A percentile compares a stretch with the other conserved stretches of the same genome.
These are phyloP conservation scores for thale cress (Arabidopsis thaliana) DNA, from an alignment of 345 rosid species.

Conservation along the genomic window DNA sequence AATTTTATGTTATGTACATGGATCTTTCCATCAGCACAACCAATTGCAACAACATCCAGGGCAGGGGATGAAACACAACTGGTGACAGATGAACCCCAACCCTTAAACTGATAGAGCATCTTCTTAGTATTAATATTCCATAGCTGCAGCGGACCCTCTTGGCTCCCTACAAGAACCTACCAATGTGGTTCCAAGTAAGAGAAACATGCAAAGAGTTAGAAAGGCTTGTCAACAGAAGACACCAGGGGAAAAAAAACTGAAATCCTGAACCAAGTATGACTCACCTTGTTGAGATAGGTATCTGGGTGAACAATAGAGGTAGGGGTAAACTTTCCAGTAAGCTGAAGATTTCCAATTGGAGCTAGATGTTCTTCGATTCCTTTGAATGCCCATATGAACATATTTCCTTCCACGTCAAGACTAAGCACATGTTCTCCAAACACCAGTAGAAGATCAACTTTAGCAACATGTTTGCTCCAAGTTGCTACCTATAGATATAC, in stretches of 20 bases:
- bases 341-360: conserved; percentile 68
- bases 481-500: conserved; percentile 64
- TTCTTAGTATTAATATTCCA: conserved; percentile 95
- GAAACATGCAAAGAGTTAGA: neutral
- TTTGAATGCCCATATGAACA: conserved; percentile 84
- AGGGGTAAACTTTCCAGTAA: conserved; percentile 67
- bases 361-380: conserved; percentile 62
- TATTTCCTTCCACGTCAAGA: conserved; percentile 73
- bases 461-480: conserved; percentile 83
- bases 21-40: conserved; percentile 93
- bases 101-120: conserved; percentile 77
- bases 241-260: neutral
- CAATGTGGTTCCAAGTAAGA: conserved; percentile 34
- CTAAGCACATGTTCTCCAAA: conserved; percentile 89
- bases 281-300: conserved; percentile 92
- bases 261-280: neutral
- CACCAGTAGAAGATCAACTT: conserved; percentile 70
- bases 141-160: conserved; percentile 86
- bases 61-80: conserved; percentile 95
- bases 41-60: conserved; percentile 89
- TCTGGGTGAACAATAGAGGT: conserved; percentile 89
- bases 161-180: conserved; percentile 87
- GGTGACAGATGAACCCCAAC: conserved; percentile 78
- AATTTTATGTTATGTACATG: conserved; percentile 79
- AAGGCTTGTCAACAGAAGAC: neutral